Evolutionary conservation across 805 yeast species (phyloP), one percentile per base, ranked within the genome.

Genomic region (Vanderwaltozyma polyspora): DNA sequence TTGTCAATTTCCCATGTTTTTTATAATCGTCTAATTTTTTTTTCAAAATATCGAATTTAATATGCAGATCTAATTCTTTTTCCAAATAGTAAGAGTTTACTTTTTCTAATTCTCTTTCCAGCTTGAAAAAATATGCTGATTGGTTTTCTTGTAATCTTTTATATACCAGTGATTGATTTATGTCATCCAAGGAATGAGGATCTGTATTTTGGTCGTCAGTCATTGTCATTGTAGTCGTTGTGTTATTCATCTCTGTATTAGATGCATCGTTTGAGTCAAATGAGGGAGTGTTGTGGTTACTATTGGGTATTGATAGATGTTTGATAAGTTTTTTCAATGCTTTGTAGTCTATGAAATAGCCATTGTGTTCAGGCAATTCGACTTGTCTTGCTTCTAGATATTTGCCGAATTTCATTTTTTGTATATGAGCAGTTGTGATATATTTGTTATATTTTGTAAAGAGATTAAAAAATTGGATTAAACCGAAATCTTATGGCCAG

Each of bases 71-170:
- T 3, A 91, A 76, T 57, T 91, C 97, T 53, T 86, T 89, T 52
- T 84, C 93, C 28, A 86, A 61, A 55, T 91, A 91, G 55, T 84
- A 89, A n/a, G 75, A 69, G 57, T 93, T 89, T 36, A 91, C 96
- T 55, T 89, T 91, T 51, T 91, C 98, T 46, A 91, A 67, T 54
- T 91, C 98, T 51, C 98, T 74, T 54, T 91, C 98, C 23, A 91
- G 67, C 47, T 83, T 72, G 64, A 91, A 91, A 56, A 75, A 75
- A 50, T 81, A 81, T 2, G 91, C 76, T 4, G 95, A 87, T 59
- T 85, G 87, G 60, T 85, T 86, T 45, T 85, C 95, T 51, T 86
- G 89, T 29, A 91, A 63, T 2, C 76, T 62, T 37, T 67, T 63
- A 43, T 72, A 72, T 12, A 68, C 40, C 51, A 62, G 27, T 22